Evolutionary conservation across 106 monocot genomes (phyloP), one percentile per base, ranked within the genome.

Genomic region (Phalaenopsis aphrodite): DNA sequence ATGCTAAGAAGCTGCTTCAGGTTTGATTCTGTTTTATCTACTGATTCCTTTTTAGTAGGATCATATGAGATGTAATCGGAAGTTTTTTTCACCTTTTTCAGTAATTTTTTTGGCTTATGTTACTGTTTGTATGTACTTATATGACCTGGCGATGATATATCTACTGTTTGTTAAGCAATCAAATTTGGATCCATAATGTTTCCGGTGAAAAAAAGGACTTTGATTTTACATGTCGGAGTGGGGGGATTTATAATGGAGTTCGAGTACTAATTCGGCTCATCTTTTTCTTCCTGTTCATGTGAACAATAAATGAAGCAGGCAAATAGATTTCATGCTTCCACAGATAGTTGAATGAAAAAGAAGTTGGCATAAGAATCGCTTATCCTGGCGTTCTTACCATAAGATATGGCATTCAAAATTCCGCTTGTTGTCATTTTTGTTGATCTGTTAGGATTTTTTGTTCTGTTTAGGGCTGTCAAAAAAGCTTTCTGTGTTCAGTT

Each of bases 1-100:
- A 93, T 67, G 86, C 93, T 19, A 85, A 87, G 88, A 77, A 46
- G 56, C 85, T 91, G 15, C 95, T 95, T 36, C 75, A 74, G 88
- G 95, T 95, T 67, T 19, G 52, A 24, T 30, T 72, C 64, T 4
- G 56, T 48, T 71, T 30, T 9, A 23, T 78, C 30, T 77, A 66
- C 30, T 69, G 61, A 61, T 61, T 61, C 4, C 21, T 21, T 21
- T 61, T 61, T 42, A 73, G 42, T 15, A 39, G 42, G 42, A 6
- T 17, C 11, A 41, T 17, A 73, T 17, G 52, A 52, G 52, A 52
- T 52, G 52, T 52, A 52, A 52, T 52, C 52, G 2, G 52, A 12
- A 52, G 52, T 52, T 52, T 43, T 43, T 12, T 43, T 11, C 38
- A 16, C 75, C 17, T 3, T 52, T 14, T 52, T 52, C 11, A 14